phyloP scores from a whole-genome alignment of 352 stramenopile species.

The Pythium dissimile region DNA sequence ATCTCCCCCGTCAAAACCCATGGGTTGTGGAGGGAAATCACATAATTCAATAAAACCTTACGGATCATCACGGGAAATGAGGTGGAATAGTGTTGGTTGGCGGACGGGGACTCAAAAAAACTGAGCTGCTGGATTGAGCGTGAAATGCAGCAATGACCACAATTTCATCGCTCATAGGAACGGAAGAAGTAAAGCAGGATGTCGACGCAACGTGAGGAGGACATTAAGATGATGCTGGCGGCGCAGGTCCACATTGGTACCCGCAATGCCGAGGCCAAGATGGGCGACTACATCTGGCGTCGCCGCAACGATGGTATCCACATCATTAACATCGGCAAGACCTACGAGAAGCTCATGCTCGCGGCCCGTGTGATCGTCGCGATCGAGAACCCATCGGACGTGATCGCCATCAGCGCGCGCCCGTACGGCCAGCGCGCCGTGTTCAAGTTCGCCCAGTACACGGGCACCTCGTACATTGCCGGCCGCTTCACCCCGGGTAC shows the following conservation, averaged over 20 bases:
- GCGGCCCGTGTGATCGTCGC: constrained; percentile 99
- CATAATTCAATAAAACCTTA: constrained; percentile 22
- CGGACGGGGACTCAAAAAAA: constrained; percentile 6
- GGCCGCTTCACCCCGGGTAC: constrained; percentile 99
- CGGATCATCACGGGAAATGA: neutral
- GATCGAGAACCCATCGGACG: constrained; percentile 99
- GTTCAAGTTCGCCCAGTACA: constrained; percentile 99
- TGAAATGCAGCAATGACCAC: neutral
- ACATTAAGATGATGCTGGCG: constrained; percentile 99
- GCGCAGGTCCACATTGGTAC: constrained; percentile 99
- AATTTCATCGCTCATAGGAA: constrained; percentile 61
- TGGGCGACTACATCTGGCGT: constrained; percentile 99
- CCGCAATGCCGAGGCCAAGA: constrained; percentile 98
- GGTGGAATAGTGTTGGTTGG: constrained; percentile 13
- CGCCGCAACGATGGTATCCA: constrained; percentile 98
- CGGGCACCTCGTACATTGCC: constrained; percentile 95
- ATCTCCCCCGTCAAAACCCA: neutral
- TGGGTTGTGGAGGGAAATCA: neutral
- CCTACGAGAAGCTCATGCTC: constrained; percentile 99
- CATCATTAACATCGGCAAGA: constrained; percentile 99
- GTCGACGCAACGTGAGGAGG: constrained; percentile 94
- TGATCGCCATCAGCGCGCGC: constrained; percentile 98
- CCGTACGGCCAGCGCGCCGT: constrained; percentile 99
- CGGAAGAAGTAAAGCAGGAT: constrained; percentile 51
- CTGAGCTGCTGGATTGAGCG: neutral